These are phyloP conservation scores for Fusarium napiforme DNA, from an alignment of 2,329 filamentous ascomycete species.

Conservation along the genomic window DNA sequence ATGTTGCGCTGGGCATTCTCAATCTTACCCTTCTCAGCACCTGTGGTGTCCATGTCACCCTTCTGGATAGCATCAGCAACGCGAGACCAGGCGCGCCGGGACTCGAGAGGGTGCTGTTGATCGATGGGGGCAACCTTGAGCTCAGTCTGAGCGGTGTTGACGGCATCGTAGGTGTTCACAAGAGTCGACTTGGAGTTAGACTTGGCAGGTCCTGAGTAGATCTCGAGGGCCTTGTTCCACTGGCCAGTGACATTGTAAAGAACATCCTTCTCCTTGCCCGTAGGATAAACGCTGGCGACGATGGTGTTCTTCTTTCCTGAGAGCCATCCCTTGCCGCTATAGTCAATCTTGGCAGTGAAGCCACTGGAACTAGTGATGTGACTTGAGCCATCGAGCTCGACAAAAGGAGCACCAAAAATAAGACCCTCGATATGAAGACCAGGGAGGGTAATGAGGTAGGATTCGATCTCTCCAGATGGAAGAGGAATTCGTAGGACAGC, in stretches of 20 bases:
- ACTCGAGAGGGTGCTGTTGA: constrained; percentile 87
- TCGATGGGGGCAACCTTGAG: constrained; percentile 78
- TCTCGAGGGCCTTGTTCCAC: constrained; percentile 86
- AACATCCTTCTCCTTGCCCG: constrained; percentile 76
- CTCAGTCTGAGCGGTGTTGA: constrained; percentile 68
- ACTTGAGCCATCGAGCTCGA: constrained; percentile 87
- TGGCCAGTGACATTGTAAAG: constrained; percentile 87
- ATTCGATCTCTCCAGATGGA: constrained; percentile 62
- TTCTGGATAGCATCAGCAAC: constrained; percentile 83
- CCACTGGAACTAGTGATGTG: constrained; percentile 89
- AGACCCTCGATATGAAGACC: constrained; percentile 93
- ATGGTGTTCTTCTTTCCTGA: constrained; percentile 96
- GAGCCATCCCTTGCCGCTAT: constrained; percentile 92
- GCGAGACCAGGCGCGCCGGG: constrained; percentile 85
- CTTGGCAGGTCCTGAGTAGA: constrained; percentile 73
- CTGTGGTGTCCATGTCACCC: constrained; percentile 86
- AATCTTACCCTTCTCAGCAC: constrained; percentile 84
- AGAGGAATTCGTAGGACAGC: constrained; percentile 80
- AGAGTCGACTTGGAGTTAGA: constrained; percentile 60
- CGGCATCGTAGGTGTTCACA: constrained; percentile 71
- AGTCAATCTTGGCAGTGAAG: constrained; percentile 90
- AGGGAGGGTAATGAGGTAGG: constrained; percentile 91
- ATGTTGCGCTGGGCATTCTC: constrained; percentile 85
- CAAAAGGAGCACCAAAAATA: constrained; percentile 85
- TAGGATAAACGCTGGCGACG: constrained; percentile 76